Evolutionary conservation across 129 eudicot species (phyloP).

Genomic region (sunflower (Helianthus annuus)): HanXRQr2.0-SUNRISE NC_035438.2:111533641-111534140

Average conservation of each 20-base stretch:
- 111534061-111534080: too few species aligned
- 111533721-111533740: background rate
- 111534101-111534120: too few species aligned
- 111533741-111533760: background rate
- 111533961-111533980: background rate
- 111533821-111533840: background rate
- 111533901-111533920: slow-evolving; percentile 4
- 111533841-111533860: slow-evolving; percentile 13
- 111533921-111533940: background rate
- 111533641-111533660: background rate
- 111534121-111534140: too few species aligned
- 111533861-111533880: background rate
- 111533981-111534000: background rate
- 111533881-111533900: slow-evolving; percentile 4
- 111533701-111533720: background rate
- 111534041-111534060: background rate
- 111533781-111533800: background rate
- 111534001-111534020: background rate
- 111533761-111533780: slow-evolving; percentile 14
- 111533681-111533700: background rate
- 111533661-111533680: background rate
- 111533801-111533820: slow-evolving; percentile 1
- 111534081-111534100: too few species aligned
- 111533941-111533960: background rate
- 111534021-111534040: background rate